Conservation (phyloP, 352 stramenopile genomes). For the Plasmopara viticola region DNA sequence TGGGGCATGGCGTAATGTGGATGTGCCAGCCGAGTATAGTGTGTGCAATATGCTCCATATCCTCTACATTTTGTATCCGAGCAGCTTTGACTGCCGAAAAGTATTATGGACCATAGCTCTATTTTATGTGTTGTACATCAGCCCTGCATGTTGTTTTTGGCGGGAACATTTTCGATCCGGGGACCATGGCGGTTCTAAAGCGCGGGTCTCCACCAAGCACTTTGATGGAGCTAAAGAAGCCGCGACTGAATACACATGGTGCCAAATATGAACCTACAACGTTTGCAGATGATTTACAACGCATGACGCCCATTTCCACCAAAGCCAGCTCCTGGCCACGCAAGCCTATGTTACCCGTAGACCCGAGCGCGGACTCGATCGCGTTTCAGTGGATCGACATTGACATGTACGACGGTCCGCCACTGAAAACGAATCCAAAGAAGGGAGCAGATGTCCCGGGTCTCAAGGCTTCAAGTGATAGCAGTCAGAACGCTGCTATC, state of each 20-base stretch:
- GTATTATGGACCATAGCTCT: too few relatives aligned
- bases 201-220: constrained; percentile 16
- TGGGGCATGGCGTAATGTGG: constrained; percentile 6
- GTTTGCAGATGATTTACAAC: constrained; percentile 52
- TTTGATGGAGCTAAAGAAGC: constrained; percentile 26
- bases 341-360: constrained; percentile 29
- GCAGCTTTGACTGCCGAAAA: background rate
- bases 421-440: constrained; percentile 86
- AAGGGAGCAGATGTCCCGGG: constrained; percentile 46
- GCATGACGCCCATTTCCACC: constrained; percentile 54
- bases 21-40: constrained; percentile 4
- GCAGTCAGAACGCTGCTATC: constrained; percentile 87
- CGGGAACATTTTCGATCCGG: too few relatives aligned
- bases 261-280: constrained; percentile 24
- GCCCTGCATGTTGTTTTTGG: too few relatives aligned
- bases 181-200: constrained; percentile 31
- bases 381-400: constrained; percentile 98
- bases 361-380: constrained; percentile 34
- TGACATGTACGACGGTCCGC: constrained; percentile 93
- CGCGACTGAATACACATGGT: constrained; percentile 24
- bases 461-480: constrained; percentile 86
- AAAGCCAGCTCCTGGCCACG: constrained; percentile 63
- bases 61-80: background rate
- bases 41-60: background rate
- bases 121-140: too few relatives aligned